Evolutionary conservation across 768 basidiomycete genomes (phyloP).

Genomic region (Hygrophorus pudorinus): DNA sequence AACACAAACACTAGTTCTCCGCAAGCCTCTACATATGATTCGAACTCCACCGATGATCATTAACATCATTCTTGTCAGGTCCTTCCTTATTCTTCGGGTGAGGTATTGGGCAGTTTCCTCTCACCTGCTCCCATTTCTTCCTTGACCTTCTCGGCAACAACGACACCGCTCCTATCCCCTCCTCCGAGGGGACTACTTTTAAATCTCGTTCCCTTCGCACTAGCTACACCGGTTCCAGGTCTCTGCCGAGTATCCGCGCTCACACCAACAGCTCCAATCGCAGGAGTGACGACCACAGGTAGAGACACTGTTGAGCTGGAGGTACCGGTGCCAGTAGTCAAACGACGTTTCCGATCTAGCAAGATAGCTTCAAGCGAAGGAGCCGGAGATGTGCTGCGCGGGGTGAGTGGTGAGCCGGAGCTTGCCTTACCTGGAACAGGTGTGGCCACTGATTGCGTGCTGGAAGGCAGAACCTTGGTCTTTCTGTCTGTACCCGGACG

Average conservation of each 20-base stretch:
- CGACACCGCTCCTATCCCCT: conserved; percentile 29
- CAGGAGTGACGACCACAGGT: neutral
- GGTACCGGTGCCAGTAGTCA: conserved; percentile 13
- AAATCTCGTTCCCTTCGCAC: conserved; percentile 46
- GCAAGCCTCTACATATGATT: too few relatives aligned
- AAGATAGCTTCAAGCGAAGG: conserved; percentile 59
- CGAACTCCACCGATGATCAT: too few relatives aligned
- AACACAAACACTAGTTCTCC: too few relatives aligned
- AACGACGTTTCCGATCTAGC: conserved; percentile 54
- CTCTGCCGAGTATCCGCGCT: neutral
- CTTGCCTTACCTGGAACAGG: too few relatives aligned
- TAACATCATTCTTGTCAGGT: neutral
- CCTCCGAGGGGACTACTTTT: conserved; percentile 65
- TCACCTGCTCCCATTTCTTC: conserved; percentile 17
- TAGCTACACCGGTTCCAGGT: conserved; percentile 3
- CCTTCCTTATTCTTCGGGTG: neutral
- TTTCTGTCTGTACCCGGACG: conserved; percentile 5
- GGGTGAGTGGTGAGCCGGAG: neutral
- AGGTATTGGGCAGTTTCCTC: neutral
- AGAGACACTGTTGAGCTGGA: neutral
- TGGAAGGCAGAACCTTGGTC: conserved; percentile 2
- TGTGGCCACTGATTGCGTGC: too few relatives aligned
- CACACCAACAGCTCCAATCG: neutral
- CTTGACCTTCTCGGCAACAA: conserved; percentile 42
- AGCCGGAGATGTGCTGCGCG: conserved; percentile 36